Conservation (phyloP, 140 eudicot species). For the Oenanthe javanica region DNA sequence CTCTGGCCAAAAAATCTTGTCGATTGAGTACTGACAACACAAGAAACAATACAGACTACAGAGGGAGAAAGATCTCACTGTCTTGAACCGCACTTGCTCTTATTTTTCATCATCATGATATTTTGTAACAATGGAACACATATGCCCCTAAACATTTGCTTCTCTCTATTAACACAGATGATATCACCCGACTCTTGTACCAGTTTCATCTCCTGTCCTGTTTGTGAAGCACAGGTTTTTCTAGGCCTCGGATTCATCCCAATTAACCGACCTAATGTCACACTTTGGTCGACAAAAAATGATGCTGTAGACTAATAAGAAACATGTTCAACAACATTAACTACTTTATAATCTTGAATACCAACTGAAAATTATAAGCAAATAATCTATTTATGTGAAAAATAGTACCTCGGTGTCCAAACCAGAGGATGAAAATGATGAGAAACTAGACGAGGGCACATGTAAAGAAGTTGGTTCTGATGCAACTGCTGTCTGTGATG, state of each 20-base stretch:
- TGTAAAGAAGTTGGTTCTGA: conserved; percentile 23
- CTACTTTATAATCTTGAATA: not conserved
- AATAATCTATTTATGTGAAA: not conserved
- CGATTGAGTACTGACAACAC: not conserved
- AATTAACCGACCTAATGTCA: conserved; percentile 56
- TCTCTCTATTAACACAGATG: conserved; percentile 7
- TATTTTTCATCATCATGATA: conserved; percentile 33
- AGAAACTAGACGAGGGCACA: conserved; percentile 50
- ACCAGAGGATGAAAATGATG: conserved; percentile 70
- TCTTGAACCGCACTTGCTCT: conserved; percentile 28
- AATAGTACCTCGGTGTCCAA: conserved; percentile 64
- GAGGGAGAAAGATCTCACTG: not conserved
- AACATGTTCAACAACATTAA: not conserved
- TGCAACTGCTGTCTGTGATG: conserved; percentile 14
- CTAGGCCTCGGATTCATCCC: conserved; percentile 51
- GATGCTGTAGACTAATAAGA: conserved; percentile 49
- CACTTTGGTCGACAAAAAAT: conserved; percentile 65
- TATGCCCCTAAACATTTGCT: conserved; percentile 24
- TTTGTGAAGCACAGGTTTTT: conserved; percentile 30
- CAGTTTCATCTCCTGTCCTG: not conserved
- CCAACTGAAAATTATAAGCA: not conserved
- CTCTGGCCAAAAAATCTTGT: not conserved
- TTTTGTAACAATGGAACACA: conserved; percentile 47
- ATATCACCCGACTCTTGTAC: conserved; percentile 17
- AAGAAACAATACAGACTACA: not conserved